A percentile compares a stretch with the other conserved stretches of the same genome.
phyloP scores from a whole-genome alignment of 2,329 filamentous ascomycete genomes.

The Aspergillus sp. region DNA sequence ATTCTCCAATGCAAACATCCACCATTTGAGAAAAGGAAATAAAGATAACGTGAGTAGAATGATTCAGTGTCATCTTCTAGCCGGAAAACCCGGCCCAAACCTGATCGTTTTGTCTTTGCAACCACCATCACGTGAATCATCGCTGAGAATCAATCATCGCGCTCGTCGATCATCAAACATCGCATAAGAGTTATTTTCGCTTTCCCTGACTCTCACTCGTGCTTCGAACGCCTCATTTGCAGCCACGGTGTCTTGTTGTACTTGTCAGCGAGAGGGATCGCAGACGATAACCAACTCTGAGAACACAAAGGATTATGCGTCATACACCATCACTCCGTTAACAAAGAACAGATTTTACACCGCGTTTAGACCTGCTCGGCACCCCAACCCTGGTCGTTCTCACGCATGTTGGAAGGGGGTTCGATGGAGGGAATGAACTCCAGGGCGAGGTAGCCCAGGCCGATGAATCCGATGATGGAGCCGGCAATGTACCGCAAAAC shows the following conservation, averaged over 20 bases:
- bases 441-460: constrained; percentile 73
- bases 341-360: not conserved
- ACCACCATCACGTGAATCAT: constrained; percentile 16
- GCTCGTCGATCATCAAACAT: constrained; percentile 26
- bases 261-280: not conserved
- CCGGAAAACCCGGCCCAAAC: not conserved
- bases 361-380: constrained; percentile 69
- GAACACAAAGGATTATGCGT: constrained; percentile 1
- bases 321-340: not conserved
- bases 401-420: constrained; percentile 78
- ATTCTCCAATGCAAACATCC: not conserved
- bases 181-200: constrained; percentile 12
- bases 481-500: constrained; percentile 74
- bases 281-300: not conserved
- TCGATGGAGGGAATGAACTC: constrained; percentile 79
- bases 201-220: not conserved
- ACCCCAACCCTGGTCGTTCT: constrained; percentile 73
- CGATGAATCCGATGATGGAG: constrained; percentile 73
- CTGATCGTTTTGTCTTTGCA: not conserved
- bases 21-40: not conserved
- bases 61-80: not conserved
- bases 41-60: not conserved
- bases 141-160: constrained; percentile 23
- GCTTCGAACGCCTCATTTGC: constrained; percentile 3
- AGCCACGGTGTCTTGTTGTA: not conserved